Percentiles rank a stretch among this genome's conserved stretches.
Evolutionary conservation across 2,329 filamentous ascomycete species (phyloP).

Genomic region (Periconia digitata): DNA sequence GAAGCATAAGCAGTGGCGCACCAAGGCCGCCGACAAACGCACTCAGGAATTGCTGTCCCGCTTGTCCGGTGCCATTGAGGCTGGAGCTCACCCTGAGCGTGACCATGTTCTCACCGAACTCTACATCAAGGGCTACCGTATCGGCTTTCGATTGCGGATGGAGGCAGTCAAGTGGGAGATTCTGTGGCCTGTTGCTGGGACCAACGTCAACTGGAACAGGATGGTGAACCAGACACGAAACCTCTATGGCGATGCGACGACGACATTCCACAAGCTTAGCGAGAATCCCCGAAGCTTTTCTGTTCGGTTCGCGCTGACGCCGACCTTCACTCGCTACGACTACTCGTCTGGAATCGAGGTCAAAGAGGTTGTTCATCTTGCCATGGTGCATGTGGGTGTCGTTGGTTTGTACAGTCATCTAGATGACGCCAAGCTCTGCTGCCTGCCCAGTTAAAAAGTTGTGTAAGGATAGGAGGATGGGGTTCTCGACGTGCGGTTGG

Average conservation of each 20-base stretch:
- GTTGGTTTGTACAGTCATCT: constrained; percentile 3
- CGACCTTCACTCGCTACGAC: constrained; percentile 14
- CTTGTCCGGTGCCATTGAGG: constrained; percentile 5
- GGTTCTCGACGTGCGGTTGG: neutral
- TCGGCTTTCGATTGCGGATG: constrained; percentile 24
- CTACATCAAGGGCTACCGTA: constrained; percentile 22
- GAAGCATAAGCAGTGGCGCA: constrained; percentile 15
- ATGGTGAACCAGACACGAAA: constrained; percentile 23
- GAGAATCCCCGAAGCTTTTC: constrained; percentile 11
- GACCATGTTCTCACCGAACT: constrained; percentile 17
- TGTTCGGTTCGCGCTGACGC: constrained; percentile 19
- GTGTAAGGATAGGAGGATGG: neutral
- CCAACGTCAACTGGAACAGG: constrained; percentile 5
- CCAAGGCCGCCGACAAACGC: constrained; percentile 3
- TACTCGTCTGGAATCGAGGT: constrained; percentile 12
- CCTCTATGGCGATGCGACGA: constrained; percentile 14
- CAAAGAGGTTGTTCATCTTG: constrained; percentile 16
- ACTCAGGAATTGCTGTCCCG: constrained; percentile 3
- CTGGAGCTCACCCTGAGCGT: constrained; percentile 5
- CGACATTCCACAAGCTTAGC: constrained; percentile 12
- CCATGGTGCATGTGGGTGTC: constrained; percentile 12
- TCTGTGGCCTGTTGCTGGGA: constrained; percentile 13
- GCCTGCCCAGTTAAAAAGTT: neutral
- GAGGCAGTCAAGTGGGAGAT: constrained; percentile 17
- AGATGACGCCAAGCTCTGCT: neutral